Evolutionary conservation across 768 basidiomycete species (phyloP).

Genomic region (Xanthoconium purpureum): DNA sequence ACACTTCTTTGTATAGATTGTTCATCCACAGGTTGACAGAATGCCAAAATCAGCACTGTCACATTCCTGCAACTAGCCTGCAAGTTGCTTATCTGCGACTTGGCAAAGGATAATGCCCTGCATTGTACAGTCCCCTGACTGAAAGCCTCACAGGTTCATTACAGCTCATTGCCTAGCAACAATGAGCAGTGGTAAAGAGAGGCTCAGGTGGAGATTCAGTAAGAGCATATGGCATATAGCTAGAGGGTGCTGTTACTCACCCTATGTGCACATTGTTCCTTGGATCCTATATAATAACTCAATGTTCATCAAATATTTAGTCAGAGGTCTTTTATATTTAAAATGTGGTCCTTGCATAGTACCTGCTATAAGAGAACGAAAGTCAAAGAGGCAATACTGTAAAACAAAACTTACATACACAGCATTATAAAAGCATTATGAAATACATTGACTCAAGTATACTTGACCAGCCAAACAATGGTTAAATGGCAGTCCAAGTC

Average conservation of each 20-base stretch:
- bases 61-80: no score
- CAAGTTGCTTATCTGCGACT: not conserved
- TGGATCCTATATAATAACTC: not conserved
- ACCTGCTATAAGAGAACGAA: not conserved
- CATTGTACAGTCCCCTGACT: no score
- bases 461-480: no score
- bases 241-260: not conserved
- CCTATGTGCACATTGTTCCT: not conserved
- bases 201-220: not conserved
- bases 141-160: no score
- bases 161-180: slow-evolving; percentile 13
- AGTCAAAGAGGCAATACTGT: no score
- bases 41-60: not conserved
- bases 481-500: no score
- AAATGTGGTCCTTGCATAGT: not conserved
- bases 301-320: not conserved
- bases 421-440: not conserved
- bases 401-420: slow-evolving; percentile 3
- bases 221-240: not conserved
- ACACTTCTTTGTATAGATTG: not conserved
- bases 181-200: slow-evolving; percentile 7
- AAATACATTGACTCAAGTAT: not conserved
- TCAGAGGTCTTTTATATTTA: not conserved
- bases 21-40: not conserved
- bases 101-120: not conserved